Evolutionary conservation across 1,284 basidiomycete species (phyloP).

Genomic region (Agaricales sp.): DNA sequence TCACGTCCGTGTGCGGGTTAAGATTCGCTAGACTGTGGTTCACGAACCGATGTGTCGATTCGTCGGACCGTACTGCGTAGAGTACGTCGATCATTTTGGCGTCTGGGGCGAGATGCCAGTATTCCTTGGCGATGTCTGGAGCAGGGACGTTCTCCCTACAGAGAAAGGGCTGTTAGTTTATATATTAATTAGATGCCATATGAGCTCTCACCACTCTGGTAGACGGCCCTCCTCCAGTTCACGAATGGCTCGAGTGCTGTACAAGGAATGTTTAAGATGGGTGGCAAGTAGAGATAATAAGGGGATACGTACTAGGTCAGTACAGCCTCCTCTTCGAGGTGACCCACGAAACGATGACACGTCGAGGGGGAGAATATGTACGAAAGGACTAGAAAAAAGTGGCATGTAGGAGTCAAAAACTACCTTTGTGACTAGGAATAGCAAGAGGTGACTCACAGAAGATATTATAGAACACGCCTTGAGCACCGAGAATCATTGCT

Average conservation of each 20-base stretch:
- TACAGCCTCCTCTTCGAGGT: conserved; percentile 93
- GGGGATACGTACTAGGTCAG: conserved; percentile 58
- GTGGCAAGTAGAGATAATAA: conserved; percentile 9
- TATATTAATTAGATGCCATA: conserved; percentile 2
- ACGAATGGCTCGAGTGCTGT: conserved; percentile 69
- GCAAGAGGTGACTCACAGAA: conserved; percentile 54
- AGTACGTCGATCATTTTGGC: conserved; percentile 84
- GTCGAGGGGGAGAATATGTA: conserved; percentile 77
- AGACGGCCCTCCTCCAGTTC: conserved; percentile 82
- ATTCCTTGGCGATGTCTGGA: conserved; percentile 86
- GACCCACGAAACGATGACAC: conserved; percentile 92
- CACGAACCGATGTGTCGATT: conserved; percentile 86
- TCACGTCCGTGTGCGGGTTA: conserved; percentile 66
- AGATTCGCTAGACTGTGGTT: conserved; percentile 90
- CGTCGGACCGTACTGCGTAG: conserved; percentile 87
- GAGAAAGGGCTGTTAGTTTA: conserved; percentile 3
- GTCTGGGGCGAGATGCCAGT: conserved; percentile 74
- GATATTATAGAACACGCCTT: conserved; percentile 85
- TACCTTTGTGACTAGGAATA: conserved; percentile 11
- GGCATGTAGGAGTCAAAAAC: conserved; percentile 7
- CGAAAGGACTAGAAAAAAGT: conserved; percentile 45
- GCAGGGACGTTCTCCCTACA: conserved; percentile 56
- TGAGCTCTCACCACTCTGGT: conserved; percentile 63
- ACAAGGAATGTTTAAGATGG: conserved; percentile 3
- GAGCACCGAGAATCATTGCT: conserved; percentile 73